Conservation (phyloP, 352 stramenopile genomes). For the Pythium brassicae region DNA sequence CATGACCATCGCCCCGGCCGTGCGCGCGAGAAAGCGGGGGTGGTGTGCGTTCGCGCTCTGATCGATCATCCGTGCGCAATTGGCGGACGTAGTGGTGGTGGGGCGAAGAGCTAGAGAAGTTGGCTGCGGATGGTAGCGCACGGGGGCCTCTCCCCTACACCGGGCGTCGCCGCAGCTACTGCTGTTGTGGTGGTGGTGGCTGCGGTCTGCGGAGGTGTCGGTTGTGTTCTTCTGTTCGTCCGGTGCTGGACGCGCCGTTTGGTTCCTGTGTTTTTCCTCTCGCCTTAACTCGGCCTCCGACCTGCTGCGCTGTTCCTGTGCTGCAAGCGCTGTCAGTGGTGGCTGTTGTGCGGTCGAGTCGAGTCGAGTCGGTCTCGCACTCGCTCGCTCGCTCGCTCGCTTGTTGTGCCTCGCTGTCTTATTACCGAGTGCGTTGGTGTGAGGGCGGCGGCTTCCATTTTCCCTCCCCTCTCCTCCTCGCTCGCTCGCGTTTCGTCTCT, state of each 20-base stretch:
- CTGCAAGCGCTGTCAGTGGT: too few species aligned
- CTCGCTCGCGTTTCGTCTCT: not conserved
- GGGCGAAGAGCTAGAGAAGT: not conserved
- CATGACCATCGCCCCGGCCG: slow-evolving; percentile 2
- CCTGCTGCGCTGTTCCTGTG: not conserved
- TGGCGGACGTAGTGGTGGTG: not conserved
- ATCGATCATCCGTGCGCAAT: slow-evolving; percentile 9
- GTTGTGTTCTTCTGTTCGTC: not conserved
- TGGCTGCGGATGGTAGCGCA: not conserved
- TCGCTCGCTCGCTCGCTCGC: not conserved
- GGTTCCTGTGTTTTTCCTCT: not conserved
- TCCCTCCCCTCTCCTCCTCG: not conserved
- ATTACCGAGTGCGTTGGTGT: slow-evolving; percentile 1
- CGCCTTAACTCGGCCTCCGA: not conserved
- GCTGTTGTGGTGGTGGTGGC: not conserved
- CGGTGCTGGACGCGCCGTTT: not conserved
- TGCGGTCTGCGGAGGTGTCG: not conserved
- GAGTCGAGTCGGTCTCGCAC: not conserved
- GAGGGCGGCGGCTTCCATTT: not conserved
- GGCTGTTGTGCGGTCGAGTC: not conserved
- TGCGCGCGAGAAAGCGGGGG: slow-evolving; percentile 5
- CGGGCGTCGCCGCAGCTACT: too few species aligned
- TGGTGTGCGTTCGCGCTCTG: slow-evolving; percentile 4
- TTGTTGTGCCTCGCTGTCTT: slow-evolving; percentile 4
- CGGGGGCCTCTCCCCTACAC: slow-evolving; percentile 1